These are phyloP conservation scores for Trichoderma gamsii DNA, from an alignment of 495 filamentous ascomycete genomes.

Conservation along the genomic window DNA sequence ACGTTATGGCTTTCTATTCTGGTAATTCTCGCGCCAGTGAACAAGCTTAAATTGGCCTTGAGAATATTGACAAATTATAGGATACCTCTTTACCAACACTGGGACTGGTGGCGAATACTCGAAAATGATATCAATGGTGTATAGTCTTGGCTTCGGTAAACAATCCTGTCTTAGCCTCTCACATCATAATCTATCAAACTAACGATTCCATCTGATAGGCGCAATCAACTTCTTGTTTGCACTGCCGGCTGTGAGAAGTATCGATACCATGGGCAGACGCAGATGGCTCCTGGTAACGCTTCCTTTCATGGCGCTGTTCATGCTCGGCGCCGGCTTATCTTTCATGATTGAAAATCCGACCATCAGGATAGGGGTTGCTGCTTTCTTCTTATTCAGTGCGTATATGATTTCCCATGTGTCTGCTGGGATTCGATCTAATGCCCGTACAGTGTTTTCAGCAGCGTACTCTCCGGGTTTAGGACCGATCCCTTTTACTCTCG, in stretches of 20 bases:
- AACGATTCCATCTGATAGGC: conserved; percentile 31
- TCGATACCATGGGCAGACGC: conserved; percentile 67
- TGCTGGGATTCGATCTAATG: neutral
- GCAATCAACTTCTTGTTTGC: conserved; percentile 67
- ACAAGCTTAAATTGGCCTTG: no score
- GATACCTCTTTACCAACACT: conserved; percentile 20
- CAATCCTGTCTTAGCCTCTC: neutral
- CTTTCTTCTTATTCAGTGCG: conserved; percentile 26
- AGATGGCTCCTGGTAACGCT: conserved; percentile 68
- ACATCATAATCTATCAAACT: neutral
- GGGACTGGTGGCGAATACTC: neutral
- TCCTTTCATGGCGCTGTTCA: conserved; percentile 33
- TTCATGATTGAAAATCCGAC: conserved; percentile 14
- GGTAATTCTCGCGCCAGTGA: conserved; percentile 16
- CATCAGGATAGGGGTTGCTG: conserved; percentile 19
- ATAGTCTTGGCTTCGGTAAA: conserved; percentile 26
- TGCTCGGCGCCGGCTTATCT: conserved; percentile 56
- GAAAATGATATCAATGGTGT: conserved; percentile 20
- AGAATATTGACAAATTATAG: neutral
- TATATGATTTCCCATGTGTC: neutral
- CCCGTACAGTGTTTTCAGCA: conserved; percentile 25
- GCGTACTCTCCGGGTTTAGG: conserved; percentile 31
- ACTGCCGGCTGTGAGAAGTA: conserved; percentile 64
- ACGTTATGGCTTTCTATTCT: conserved; percentile 30
- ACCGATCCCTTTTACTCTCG: conserved; percentile 31